Conservation (phyloP, 495 filamentous ascomycete species). For the Penicillium waksmanii region DNA sequence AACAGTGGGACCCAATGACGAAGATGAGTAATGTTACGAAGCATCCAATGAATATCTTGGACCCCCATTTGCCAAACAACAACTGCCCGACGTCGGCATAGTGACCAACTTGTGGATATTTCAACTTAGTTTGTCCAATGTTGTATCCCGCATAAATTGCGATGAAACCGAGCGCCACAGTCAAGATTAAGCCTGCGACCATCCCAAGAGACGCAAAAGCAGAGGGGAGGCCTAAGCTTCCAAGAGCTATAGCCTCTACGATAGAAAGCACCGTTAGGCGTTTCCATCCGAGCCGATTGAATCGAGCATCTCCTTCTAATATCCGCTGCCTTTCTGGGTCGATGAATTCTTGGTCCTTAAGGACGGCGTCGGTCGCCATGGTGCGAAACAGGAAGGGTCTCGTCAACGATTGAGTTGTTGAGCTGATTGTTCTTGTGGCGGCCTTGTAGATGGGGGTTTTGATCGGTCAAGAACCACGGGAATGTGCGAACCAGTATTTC, state of each 20-base stretch:
- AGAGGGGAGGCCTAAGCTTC: conserved; percentile 58
- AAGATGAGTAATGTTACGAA: conserved; percentile 66
- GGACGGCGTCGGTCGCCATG: conserved; percentile 1
- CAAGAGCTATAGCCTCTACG: conserved; percentile 66
- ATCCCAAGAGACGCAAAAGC: conserved; percentile 65
- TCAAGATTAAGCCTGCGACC: conserved; percentile 55
- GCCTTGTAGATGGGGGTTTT: not conserved
- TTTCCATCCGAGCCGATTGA: conserved; percentile 41
- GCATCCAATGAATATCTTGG: conserved; percentile 59
- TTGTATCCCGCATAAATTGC: conserved; percentile 73
- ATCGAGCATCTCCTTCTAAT: conserved; percentile 22
- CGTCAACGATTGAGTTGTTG: not conserved
- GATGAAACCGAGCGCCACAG: conserved; percentile 61
- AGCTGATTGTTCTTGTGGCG: not conserved
- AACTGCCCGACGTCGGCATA: conserved; percentile 67
- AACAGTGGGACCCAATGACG: conserved; percentile 68
- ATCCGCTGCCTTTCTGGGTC: conserved; percentile 7
- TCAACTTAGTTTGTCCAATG: conserved; percentile 70
- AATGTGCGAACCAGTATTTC: no score
- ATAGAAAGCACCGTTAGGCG: conserved; percentile 50
- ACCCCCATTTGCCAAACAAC: conserved; percentile 61
- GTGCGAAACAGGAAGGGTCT: not conserved
- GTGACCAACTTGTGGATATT: conserved; percentile 63
- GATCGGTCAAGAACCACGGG: no score
- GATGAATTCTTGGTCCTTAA: not conserved